These are phyloP conservation scores for Globisporangium ultimum DNA, from an alignment of 352 stramenopile genomes.

Conservation along the genomic window DNA sequence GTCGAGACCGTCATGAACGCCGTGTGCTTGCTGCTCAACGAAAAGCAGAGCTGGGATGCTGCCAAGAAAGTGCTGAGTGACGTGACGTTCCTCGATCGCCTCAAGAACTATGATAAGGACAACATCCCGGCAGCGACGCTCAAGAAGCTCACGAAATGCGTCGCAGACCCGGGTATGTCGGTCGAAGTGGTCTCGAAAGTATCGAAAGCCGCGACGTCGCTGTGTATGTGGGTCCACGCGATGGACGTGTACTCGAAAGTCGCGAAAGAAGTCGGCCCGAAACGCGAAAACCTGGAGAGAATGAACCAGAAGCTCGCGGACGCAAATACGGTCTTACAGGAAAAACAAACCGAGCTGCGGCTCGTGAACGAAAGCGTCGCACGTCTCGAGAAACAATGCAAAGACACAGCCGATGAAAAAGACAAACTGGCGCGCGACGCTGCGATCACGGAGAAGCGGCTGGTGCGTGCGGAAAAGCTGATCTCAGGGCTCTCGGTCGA, in stretches of 20 bases:
- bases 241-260: slow-evolving; percentile 96
- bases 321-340: slow-evolving; percentile 82
- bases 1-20: slow-evolving; percentile 95
- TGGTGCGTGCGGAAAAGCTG: slow-evolving; percentile 89
- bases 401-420: slow-evolving; percentile 91
- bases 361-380: slow-evolving; percentile 90
- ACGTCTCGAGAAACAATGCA: slow-evolving; percentile 85
- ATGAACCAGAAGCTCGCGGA: slow-evolving; percentile 90
- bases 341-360: slow-evolving; percentile 88
- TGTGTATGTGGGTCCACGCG: slow-evolving; percentile 94
- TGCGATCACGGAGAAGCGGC: slow-evolving; percentile 84
- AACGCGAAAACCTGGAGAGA: slow-evolving; percentile 87
- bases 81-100: slow-evolving; percentile 85
- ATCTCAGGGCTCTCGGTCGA: slow-evolving; percentile 89
- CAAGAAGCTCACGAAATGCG: slow-evolving; percentile 88
- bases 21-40: slow-evolving; percentile 91
- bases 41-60: slow-evolving; percentile 91
- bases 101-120: slow-evolving; percentile 94
- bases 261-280: slow-evolving; percentile 92
- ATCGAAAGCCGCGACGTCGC: slow-evolving; percentile 85
- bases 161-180: slow-evolving; percentile 83
- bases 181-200: slow-evolving; percentile 92
- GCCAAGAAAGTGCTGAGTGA: slow-evolving; percentile 91
- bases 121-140: slow-evolving; percentile 88
- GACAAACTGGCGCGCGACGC: slow-evolving; percentile 86